phyloP scores from a whole-genome alignment of 345 rosid genomes.

The Fremontodendron californicum region DNA sequence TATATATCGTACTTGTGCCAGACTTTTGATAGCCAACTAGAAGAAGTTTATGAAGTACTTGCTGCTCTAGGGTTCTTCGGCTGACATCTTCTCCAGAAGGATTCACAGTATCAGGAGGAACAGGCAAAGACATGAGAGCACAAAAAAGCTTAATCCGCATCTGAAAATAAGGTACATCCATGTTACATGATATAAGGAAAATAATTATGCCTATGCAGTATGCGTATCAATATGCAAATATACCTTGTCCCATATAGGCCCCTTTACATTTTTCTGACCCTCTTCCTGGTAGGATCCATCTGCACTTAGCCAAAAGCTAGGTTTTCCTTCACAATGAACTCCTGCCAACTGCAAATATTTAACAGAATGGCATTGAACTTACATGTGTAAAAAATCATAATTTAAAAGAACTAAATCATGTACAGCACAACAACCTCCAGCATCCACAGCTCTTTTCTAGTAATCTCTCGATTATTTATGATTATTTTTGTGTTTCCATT shows the following conservation, averaged over 20 bases:
- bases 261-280: conserved; percentile 54
- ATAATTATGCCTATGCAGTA: conserved; percentile 2
- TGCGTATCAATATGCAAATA: conserved; percentile 14
- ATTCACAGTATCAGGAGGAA: conserved; percentile 37
- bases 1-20: conserved; percentile 81
- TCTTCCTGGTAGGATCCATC: conserved; percentile 73
- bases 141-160: conserved; percentile 40
- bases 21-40: conserved; percentile 68
- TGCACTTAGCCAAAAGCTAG: conserved; percentile 58
- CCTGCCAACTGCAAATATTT: conserved; percentile 44
- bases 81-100: conserved; percentile 31
- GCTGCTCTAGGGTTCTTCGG: conserved; percentile 22
- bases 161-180: conserved; percentile 32
- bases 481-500: conserved; percentile 61
- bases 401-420: conserved; percentile 10
- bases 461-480: conserved; percentile 66
- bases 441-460: conserved; percentile 52
- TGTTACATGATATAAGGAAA: conserved; percentile 13
- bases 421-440: conserved; percentile 61
- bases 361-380: conserved; percentile 14
- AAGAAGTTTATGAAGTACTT: conserved; percentile 49
- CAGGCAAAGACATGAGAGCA: conserved; percentile 53
- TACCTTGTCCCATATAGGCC: conserved; percentile 71
- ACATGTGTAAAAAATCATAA: background rate
- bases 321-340: conserved; percentile 69